Evolutionary conservation across 116 monocot genomes (phyloP), one percentile per base, ranked within the genome.

Genomic region (Phalaenopsis hybrid): DNA sequence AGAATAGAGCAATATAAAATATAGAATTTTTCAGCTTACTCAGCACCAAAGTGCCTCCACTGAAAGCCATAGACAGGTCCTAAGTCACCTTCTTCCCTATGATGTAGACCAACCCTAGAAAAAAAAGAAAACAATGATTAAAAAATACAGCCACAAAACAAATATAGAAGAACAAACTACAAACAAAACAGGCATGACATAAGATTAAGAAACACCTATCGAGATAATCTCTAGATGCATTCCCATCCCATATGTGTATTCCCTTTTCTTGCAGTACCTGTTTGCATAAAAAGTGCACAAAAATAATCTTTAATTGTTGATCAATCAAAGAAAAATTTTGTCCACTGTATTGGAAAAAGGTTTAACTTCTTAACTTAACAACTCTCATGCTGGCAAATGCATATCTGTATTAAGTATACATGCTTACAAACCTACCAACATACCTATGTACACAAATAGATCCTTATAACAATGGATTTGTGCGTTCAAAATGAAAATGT

Each of bases 21-120:
- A 15, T 72, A 72, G 41, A 34, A 68, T 28, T n/a, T n/a, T 50
- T 70, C 18, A 78, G 43, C 89, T 74, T 99, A 99, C 99, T 91
- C 85, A 25, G 99, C 99, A 83, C 99, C 95, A 87, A 94, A 99
- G 74, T 99, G 95, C 78, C 99, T 89, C 99, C 99, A 99, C 49
- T 99, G 99, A 83, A 99, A 99, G 34, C 99, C 99, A 89, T 99
- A 99, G 81, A 99, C 81, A 51, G 99, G 99, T 44, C 97, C 97
- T n/a, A 94, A 81, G 77, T 98, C 97, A 74, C 95, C 97, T 90
- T 91, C 93, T 80, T 99, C 92, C 80, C 99, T 89, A 49, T 87
- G 80, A 80, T 81, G 55, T 44, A 99, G 81, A 81, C 93, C 93
- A 87, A 88, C 82, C 77, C 99, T 99, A 85, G 18, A 81, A 79